Conservation (phyloP, 805 yeast genomes). For the Candida tammaniensis region DNA sequence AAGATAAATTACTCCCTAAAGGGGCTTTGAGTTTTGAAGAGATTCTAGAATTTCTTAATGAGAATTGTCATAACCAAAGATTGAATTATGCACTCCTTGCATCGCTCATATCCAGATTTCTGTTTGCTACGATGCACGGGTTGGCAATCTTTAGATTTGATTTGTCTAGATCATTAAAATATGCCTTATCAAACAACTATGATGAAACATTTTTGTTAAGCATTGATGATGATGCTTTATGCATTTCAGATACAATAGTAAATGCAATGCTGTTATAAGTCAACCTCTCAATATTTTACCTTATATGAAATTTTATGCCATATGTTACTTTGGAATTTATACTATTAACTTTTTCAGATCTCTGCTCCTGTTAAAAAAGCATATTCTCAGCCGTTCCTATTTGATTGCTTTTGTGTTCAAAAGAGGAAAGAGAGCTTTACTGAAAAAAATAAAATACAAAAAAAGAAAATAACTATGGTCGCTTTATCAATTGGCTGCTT, state of each 20-base stretch:
- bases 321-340: too few relatives aligned
- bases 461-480: too few relatives aligned
- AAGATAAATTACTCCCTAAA: constrained; percentile 3
- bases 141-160: constrained; percentile 2
- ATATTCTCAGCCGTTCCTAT: too few relatives aligned
- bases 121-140: constrained; percentile 5
- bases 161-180: background rate
- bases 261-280: too few relatives aligned
- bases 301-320: too few relatives aligned
- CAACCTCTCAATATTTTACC: too few relatives aligned
- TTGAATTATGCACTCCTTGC: background rate
- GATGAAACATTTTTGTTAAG: constrained; percentile 4
- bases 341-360: too few relatives aligned
- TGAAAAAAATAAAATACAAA: too few relatives aligned
- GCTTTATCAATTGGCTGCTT: too few relatives aligned
- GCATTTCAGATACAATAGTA: constrained; percentile 1
- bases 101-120: constrained; percentile 1
- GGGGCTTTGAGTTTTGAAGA: constrained; percentile 3
- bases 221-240: constrained; percentile 1
- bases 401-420: too few relatives aligned
- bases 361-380: too few relatives aligned
- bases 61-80: background rate
- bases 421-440: too few relatives aligned
- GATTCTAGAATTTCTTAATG: background rate
- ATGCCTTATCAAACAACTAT: background rate